phyloP scores from a whole-genome alignment of 176 grass and related monocot genomes.

The Thinopyrum elongatum region DNA sequence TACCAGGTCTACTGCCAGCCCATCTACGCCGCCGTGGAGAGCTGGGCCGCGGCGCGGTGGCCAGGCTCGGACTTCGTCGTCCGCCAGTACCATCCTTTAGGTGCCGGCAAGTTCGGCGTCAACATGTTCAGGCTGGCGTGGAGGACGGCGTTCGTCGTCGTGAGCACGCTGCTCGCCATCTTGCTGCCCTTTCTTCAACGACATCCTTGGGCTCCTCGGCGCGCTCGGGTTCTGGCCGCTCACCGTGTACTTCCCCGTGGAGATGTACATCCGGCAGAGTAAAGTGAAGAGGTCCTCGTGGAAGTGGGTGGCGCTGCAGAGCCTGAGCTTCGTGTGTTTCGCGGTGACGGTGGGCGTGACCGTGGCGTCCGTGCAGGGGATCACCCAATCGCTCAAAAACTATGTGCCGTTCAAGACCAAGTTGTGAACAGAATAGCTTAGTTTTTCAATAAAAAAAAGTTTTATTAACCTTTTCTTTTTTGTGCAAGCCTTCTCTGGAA shows the following conservation, averaged over 20 bases:
- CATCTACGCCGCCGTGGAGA: constrained; percentile 33
- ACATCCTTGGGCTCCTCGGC: constrained; percentile 74
- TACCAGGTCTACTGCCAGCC: constrained; percentile 90
- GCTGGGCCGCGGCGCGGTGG: neutral
- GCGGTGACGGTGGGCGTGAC: too few relatives aligned
- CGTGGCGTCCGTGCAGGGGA: too few relatives aligned
- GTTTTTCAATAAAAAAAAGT: too few relatives aligned
- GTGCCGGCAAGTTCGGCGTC: too few relatives aligned
- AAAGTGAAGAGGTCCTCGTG: too few relatives aligned
- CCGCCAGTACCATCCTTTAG: constrained; percentile 13
- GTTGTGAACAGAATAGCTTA: too few relatives aligned
- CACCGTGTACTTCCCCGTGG: constrained; percentile 88
- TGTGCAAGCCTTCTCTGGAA: too few relatives aligned
- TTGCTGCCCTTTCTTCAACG: constrained; percentile 95
- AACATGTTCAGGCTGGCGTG: constrained; percentile 48
- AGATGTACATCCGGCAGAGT: constrained; percentile 76
- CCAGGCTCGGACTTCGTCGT: neutral
- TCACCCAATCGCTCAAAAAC: too few relatives aligned
- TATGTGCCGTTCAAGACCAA: too few relatives aligned
- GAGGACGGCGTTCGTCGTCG: constrained; percentile 67
- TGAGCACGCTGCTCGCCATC: constrained; percentile 70
- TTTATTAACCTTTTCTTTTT: too few relatives aligned
- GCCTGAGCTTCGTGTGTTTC: too few relatives aligned
- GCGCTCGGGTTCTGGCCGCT: constrained; percentile 92
- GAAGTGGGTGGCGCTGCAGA: too few relatives aligned